These are phyloP conservation scores for Aquilaria sinensis DNA, from an alignment of 345 rosid genomes.

Conservation along the genomic window DNA sequence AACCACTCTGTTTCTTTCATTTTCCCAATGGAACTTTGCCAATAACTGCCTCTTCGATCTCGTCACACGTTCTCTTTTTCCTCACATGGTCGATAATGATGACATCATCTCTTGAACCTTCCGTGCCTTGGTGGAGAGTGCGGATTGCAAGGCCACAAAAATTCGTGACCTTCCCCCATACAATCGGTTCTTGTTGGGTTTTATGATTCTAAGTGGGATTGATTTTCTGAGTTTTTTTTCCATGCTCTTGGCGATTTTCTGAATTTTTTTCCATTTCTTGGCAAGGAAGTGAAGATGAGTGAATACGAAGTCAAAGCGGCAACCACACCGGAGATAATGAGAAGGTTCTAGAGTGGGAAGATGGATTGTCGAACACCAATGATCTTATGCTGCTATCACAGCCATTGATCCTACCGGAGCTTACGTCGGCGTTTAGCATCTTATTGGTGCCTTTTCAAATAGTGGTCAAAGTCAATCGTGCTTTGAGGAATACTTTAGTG, in stretches of 20 bases:
- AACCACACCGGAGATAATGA: slow-evolving; percentile 44
- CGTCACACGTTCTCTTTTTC: background rate
- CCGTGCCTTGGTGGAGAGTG: slow-evolving; percentile 67
- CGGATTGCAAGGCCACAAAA: slow-evolving; percentile 79
- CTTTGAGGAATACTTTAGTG: slow-evolving; percentile 58
- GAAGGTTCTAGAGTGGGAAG: slow-evolving; percentile 75
- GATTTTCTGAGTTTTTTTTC: slow-evolving; percentile 13
- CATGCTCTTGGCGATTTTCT: background rate
- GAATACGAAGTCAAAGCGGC: slow-evolving; percentile 25
- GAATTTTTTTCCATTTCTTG: background rate
- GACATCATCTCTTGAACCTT: slow-evolving; percentile 48
- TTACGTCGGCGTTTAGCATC: slow-evolving; percentile 84
- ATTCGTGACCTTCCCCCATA: slow-evolving; percentile 78
- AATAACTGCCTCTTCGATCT: too few relatives aligned
- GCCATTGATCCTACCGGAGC: slow-evolving; percentile 56
- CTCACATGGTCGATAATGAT: slow-evolving; percentile 41
- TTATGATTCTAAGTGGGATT: slow-evolving; percentile 56
- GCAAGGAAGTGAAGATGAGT: slow-evolving; percentile 36
- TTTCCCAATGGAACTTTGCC: too few relatives aligned
- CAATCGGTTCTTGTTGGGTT: slow-evolving; percentile 74
- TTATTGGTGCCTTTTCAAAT: slow-evolving; percentile 50
- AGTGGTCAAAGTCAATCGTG: slow-evolving; percentile 57
- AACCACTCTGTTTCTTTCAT: slow-evolving; percentile 4
- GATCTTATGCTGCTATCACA: slow-evolving; percentile 76
- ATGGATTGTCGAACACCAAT: slow-evolving; percentile 59